These are phyloP conservation scores for Tolypocladium inflatum DNA, from an alignment of 2,329 filamentous ascomycete species.

Conservation along the genomic window DNA sequence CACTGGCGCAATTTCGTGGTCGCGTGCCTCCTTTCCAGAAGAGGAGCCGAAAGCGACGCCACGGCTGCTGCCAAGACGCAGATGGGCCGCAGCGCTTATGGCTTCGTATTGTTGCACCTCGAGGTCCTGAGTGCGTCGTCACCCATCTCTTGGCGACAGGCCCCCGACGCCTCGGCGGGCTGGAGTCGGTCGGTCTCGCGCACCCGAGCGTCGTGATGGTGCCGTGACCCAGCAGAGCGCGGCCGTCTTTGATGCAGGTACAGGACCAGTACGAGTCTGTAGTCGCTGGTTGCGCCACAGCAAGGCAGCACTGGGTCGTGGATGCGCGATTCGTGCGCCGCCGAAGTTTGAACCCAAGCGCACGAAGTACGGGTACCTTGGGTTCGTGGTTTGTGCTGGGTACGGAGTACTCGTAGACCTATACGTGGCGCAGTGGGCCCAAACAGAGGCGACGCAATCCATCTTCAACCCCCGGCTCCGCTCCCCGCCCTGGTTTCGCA, in stretches of 20 bases:
- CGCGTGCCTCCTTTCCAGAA: not conserved
- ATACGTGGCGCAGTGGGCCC: not conserved
- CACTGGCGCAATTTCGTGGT: not conserved
- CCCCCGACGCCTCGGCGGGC: not conserved
- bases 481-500: not conserved
- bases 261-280: too few relatives aligned
- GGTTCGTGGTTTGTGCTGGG: too few relatives aligned
- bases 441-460: not conserved
- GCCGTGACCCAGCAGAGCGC: too few relatives aligned
- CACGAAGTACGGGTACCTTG: too few relatives aligned
- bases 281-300: too few relatives aligned
- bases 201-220: too few relatives aligned
- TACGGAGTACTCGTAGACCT: too few relatives aligned
- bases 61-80: not conserved
- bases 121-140: not conserved
- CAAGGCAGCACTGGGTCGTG: too few relatives aligned
- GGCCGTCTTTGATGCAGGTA: too few relatives aligned
- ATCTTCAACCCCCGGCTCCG: not conserved
- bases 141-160: not conserved
- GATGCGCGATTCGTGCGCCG: not conserved
- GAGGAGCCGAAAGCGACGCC: not conserved
- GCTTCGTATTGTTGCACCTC: not conserved
- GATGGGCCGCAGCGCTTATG: not conserved
- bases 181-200: not conserved
- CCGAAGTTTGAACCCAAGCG: not conserved